Evolutionary conservation across 495 filamentous ascomycete species (phyloP).

Genomic region (Acidiella bohemica): DNA sequence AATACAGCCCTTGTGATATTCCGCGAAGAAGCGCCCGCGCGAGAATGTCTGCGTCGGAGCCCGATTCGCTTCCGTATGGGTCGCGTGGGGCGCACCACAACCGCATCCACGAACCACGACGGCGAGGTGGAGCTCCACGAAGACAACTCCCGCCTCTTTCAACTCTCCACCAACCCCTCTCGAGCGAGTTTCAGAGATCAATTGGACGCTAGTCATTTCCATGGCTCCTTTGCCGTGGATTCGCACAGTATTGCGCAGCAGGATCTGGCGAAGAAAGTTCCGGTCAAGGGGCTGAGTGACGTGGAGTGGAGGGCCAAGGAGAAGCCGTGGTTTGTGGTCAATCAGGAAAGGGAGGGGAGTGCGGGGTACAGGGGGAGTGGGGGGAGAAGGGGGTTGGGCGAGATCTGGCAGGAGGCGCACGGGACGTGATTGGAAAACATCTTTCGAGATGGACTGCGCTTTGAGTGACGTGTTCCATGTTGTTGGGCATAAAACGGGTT

Average conservation of each 20-base stretch:
- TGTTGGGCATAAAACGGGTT: too few species aligned
- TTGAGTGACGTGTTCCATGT: too few species aligned
- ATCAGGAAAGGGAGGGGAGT: conserved; percentile 17
- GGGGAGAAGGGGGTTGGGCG: conserved; percentile 16
- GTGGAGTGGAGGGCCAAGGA: conserved; percentile 19
- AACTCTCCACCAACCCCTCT: conserved; percentile 24
- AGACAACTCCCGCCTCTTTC: conserved; percentile 19
- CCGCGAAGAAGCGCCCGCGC: conserved; percentile 25
- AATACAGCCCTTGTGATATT: conserved; percentile 34
- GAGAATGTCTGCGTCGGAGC: conserved; percentile 27
- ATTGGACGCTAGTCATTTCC: conserved; percentile 29
- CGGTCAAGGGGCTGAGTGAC: conserved; percentile 25
- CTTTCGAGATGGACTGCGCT: too few species aligned
- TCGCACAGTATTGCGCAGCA: conserved; percentile 20
- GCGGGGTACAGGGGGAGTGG: conserved; percentile 4
- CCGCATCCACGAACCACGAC: neutral
- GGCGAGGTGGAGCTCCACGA: too few species aligned
- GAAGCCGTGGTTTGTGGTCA: conserved; percentile 18
- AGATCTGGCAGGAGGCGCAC: conserved; percentile 22
- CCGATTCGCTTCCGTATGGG: conserved; percentile 29
- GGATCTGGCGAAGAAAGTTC: conserved; percentile 23
- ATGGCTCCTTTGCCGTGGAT: conserved; percentile 23
- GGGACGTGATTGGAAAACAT: too few species aligned
- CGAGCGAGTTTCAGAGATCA: conserved; percentile 25
- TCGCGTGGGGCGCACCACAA: conserved; percentile 1